Percentiles rank a stretch among this genome's conserved stretches.
Conservation (phyloP, 306 rosid species). For the Mucuna pruriens region DNA sequence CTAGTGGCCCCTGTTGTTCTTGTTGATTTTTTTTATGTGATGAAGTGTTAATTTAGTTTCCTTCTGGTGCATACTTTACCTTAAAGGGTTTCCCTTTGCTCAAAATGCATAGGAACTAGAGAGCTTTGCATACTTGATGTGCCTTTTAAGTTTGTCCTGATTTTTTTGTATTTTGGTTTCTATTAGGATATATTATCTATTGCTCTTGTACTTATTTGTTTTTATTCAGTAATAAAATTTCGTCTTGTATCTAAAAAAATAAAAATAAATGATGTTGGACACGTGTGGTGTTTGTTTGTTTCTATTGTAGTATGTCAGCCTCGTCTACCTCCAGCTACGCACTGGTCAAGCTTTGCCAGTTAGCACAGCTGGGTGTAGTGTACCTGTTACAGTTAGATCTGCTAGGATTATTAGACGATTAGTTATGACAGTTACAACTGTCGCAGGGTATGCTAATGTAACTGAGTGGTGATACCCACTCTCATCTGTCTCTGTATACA, state of each 20-base stretch:
- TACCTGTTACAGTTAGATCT: not conserved
- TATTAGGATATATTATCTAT: not conserved
- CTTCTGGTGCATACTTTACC: constrained; percentile 4
- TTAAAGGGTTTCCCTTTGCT: not conserved
- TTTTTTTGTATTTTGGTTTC: not conserved
- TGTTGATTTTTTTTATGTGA: not conserved
- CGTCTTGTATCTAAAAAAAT: not conserved
- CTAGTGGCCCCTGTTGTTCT: not conserved
- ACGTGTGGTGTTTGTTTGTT: not conserved
- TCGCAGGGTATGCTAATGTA: not conserved
- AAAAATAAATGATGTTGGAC: not conserved
- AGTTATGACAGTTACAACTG: not conserved
- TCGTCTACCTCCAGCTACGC: not conserved
- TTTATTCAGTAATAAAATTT: not conserved
- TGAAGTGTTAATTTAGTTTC: not conserved
- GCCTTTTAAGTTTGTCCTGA: not conserved
- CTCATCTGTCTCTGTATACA: not conserved
- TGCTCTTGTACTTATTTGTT: not conserved
- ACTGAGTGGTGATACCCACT: not conserved
- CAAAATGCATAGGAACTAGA: not conserved
- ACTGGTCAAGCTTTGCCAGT: not conserved
- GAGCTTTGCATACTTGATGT: not conserved
- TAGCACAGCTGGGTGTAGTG: not conserved
- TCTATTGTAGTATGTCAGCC: not conserved
- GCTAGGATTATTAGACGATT: not conserved